Evolutionary conservation across 176 grass and related monocot species (phyloP).

Genomic region (Olyra latifolia): DNA sequence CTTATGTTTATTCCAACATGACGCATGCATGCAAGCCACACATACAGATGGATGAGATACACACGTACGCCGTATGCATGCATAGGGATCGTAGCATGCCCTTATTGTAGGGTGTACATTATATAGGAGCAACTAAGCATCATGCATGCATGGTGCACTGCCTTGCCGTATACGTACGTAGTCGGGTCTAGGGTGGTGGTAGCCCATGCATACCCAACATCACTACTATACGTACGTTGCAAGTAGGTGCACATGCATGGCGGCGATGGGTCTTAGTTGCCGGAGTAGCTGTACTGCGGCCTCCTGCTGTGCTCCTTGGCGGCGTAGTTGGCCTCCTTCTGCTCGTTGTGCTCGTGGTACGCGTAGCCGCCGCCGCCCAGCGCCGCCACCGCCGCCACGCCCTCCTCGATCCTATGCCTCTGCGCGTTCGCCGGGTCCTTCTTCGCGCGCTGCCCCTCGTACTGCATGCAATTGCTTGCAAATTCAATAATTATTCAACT

Average conservation of each 20-base stretch:
- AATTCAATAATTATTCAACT: too few relatives aligned
- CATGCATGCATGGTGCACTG: background rate
- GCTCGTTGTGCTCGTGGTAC: slow-evolving; percentile 81
- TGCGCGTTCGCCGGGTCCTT: slow-evolving; percentile 71
- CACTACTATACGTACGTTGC: background rate
- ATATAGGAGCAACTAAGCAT: background rate
- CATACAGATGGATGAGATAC: background rate
- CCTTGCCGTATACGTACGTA: background rate
- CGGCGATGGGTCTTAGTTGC: too few relatives aligned
- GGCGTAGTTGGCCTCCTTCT: slow-evolving; percentile 55
- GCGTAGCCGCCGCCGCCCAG: slow-evolving; percentile 67
- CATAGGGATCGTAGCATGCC: background rate
- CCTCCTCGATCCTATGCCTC: slow-evolving; percentile 79
- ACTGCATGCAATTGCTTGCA: slow-evolving; percentile 38
- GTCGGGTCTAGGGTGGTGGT: too few relatives aligned
- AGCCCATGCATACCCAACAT: background rate
- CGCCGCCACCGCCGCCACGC: slow-evolving; percentile 44
- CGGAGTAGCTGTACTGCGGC: slow-evolving; percentile 50
- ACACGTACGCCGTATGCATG: background rate
- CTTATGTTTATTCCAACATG: background rate
- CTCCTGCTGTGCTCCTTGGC: slow-evolving; percentile 47
- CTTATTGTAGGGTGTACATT: background rate
- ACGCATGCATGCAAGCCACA: background rate
- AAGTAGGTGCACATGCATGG: too few relatives aligned
- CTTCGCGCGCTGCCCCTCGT: slow-evolving; percentile 66